Base-by-base conservation (phyloP, 805 yeast species). In the Cyberlindnera mycetangii region DNA sequence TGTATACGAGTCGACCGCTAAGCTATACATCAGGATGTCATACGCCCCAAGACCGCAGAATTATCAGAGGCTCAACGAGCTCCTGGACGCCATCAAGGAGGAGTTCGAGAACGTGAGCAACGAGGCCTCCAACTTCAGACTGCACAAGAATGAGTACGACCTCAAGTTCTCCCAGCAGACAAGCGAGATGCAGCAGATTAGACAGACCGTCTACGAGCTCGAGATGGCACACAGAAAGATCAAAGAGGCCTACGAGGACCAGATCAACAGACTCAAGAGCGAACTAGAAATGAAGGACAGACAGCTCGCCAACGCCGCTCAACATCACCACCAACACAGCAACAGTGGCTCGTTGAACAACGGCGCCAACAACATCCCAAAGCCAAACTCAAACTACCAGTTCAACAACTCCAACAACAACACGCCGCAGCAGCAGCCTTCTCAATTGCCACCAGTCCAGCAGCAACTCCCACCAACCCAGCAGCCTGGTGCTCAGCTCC, bases 241-340 rank as follows among this genome's bases (percentile, higher is more conserved):
- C 77, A 90, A 92, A 69, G 97, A 92, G 60, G 89, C 90, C 37
- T 93, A 92, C 67, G 97, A 92, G 66, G 96, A 87, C 58, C 98
- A 92, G 68, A 85, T 93, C 45, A 71, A 79, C 61, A 75, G 93
- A 55, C 75, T 92, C 66, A 89, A 92, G 66, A 80, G 82, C 51
- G 96, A 89, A 63, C 74, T 92, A 53, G 96, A 89, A 57, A 79
- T 75, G 59, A 74, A 90, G 56, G 95, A 87, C 61, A 76, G 92
- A 63, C 72, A 74, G 56, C 65, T 70, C 33, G 60, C 63, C 14
- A 62, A 60, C 12, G 56, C 58, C 22, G 78, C 69, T 44, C 47
- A 48, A 32, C 54, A 51, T 27, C 62, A 46, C 10, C 51, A 37
- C 17, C 53, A 44, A 27, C 51, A 36, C 48, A 44, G 20, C 41